Evolutionary conservation across 176 grass and related monocot species (phyloP).

Genomic region (Alloteropsis semialata): DNA sequence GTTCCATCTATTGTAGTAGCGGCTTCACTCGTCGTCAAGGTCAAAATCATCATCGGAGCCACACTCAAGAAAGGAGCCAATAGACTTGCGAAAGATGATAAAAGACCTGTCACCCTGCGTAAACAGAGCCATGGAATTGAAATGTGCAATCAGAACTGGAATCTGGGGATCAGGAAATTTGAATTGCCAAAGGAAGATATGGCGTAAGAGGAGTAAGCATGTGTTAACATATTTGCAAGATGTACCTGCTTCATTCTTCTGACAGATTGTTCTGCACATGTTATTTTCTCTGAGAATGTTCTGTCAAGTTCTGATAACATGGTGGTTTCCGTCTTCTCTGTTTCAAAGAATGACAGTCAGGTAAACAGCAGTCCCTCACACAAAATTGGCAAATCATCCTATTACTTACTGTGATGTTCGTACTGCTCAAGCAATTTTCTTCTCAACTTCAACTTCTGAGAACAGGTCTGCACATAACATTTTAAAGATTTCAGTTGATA

Average conservation of each 20-base stretch:
- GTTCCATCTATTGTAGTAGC: not conserved
- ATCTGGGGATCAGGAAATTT: not conserved
- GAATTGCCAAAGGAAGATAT: not conserved
- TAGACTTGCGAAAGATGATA: slow-evolving; percentile 68
- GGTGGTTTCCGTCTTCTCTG: slow-evolving; percentile 56
- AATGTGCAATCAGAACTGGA: not conserved
- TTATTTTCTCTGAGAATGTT: slow-evolving; percentile 53
- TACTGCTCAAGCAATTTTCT: slow-evolving; percentile 59
- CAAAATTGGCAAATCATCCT: slow-evolving; percentile 1
- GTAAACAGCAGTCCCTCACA: not conserved
- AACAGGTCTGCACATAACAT: slow-evolving; percentile 57
- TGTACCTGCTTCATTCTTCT: slow-evolving; percentile 71
- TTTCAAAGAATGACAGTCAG: slow-evolving; percentile 16
- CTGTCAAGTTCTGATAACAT: slow-evolving; percentile 58
- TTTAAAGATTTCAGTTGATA: slow-evolving; percentile 12
- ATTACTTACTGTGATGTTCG: slow-evolving; percentile 64
- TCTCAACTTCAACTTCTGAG: slow-evolving; percentile 78
- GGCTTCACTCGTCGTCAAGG: slow-evolving; percentile 39
- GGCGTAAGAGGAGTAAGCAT: not conserved
- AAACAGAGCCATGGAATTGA: not conserved
- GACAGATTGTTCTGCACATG: slow-evolving; percentile 46
- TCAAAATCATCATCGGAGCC: slow-evolving; percentile 87
- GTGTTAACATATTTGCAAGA: not conserved
- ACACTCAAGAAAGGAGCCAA: slow-evolving; percentile 61
- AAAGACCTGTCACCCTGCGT: slow-evolving; percentile 67